Evolutionary conservation across 164 flowering plant species (phyloP), one percentile per base, ranked within the genome.

Genomic region (Santalum album): DNA sequence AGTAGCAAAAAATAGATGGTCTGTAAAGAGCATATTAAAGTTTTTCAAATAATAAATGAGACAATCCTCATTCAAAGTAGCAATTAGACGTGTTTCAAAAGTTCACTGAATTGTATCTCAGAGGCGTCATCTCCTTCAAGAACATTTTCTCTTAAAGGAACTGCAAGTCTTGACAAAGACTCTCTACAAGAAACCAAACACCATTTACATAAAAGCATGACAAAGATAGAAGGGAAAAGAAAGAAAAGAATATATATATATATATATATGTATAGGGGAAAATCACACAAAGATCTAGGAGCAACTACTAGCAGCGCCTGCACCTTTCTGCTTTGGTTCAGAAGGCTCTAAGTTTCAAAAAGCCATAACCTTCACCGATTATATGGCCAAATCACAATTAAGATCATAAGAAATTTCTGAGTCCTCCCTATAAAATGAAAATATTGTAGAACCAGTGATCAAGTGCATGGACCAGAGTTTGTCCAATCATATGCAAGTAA

Each of bases 61-160:
- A n/a, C n/a, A n/a, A n/a, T n/a, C n/a, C n/a, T n/a, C n/a, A n/a
- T n/a, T n/a, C n/a, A n/a, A n/a, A n/a, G n/a, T n/a, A n/a, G n/a
- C n/a, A n/a, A n/a, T n/a, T 69, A 44, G 70, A 63, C 84, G 74
- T 70, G 78, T 58, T 77, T 75, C 56, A 79, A 55, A 51, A 79
- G 78, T 67, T 74, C 75, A 58, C 65, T 56, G 38, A 70, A 79
- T 55, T 74, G 74, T 19, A 73, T 72, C 64, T 72, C 75, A 16
- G 79, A 72, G 57, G 75, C 68, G 26, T 63, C 56, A 59, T 65
- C 57, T 51, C 71, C 69, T 45, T 67, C 74, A 38, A 47, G 23
- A 53, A 55, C 49, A 43, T 57, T 66, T 38, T 78, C 79, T 64
- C 80, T 74, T 34, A 72, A 55, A 61, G 63, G 65, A 56, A 76